These are phyloP conservation scores for Tetrahymena thermophila DNA, from an alignment of 73 alveolate genomes.

Conservation along the genomic window DNA sequence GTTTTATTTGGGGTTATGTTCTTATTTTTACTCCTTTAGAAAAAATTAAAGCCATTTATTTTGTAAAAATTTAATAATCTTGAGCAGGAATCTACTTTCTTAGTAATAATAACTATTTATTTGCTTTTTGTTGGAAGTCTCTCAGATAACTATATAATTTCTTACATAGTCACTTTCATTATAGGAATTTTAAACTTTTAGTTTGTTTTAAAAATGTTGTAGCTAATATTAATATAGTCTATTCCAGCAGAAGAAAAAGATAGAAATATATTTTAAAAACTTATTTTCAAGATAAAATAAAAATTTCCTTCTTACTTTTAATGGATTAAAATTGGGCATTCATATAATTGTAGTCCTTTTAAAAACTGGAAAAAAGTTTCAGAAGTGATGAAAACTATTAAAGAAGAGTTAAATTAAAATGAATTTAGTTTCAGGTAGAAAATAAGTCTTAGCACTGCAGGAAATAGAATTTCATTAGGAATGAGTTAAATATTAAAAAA, in stretches of 20 bases:
- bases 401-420: too few species aligned
- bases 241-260: not conserved
- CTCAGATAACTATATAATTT: not conserved
- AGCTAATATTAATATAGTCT: not conserved
- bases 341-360: not conserved
- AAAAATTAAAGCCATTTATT: not conserved
- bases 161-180: not conserved
- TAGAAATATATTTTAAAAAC: not conserved
- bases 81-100: not conserved
- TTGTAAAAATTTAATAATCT: not conserved
- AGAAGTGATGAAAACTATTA: too few species aligned
- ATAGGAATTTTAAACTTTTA: not conserved
- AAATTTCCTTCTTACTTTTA: not conserved
- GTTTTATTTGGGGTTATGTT: not conserved
- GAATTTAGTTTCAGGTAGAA: too few species aligned
- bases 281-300: not conserved
- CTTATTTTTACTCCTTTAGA: not conserved
- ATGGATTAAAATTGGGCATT: not conserved
- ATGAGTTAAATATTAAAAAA: too few species aligned
- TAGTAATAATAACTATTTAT: not conserved
- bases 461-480: too few species aligned
- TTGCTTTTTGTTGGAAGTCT: not conserved
- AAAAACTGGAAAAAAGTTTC: not conserved
- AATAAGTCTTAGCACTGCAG: too few species aligned
- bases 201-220: not conserved